Conservation (phyloP, 345 rosid species). For the Garcia nutans region DNA sequence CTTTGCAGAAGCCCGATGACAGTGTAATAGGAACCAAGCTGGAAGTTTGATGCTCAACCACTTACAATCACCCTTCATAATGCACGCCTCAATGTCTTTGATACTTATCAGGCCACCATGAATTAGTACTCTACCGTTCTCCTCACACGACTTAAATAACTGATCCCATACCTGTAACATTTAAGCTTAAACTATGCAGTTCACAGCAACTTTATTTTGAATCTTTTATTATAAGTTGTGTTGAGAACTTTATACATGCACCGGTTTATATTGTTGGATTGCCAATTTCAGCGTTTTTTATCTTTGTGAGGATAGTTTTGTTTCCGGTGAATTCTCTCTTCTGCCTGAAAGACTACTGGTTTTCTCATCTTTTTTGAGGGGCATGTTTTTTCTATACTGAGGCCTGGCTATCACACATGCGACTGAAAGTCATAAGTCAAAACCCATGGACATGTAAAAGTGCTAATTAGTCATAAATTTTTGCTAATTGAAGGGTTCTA, state of each 20-base stretch:
- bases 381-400: conserved; percentile 46
- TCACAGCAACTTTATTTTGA: not conserved
- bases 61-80: conserved; percentile 57
- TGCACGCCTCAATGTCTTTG: conserved; percentile 65
- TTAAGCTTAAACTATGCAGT: conserved; percentile 7
- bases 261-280: conserved; percentile 59
- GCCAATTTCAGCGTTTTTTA: conserved; percentile 57
- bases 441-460: not conserved
- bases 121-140: conserved; percentile 62
- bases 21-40: conserved; percentile 69
- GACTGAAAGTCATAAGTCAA: conserved; percentile 13
- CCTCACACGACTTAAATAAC: conserved; percentile 83
- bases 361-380: conserved; percentile 30
- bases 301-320: conserved; percentile 48
- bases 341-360: conserved; percentile 34
- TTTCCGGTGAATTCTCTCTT: conserved; percentile 43
- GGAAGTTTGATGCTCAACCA: conserved; percentile 60
- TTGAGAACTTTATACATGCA: conserved; percentile 46
- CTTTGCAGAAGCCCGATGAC: conserved; percentile 68
- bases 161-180: conserved; percentile 78
- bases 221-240: not conserved
- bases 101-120: conserved; percentile 56
- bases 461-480: not conserved
- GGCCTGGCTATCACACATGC: conserved; percentile 73
- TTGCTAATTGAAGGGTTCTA: not conserved